Evolutionary conservation across 164 flowering plant species (phyloP), one percentile per base, ranked within the genome.

Genomic region (Aristolochia contorta): DNA sequence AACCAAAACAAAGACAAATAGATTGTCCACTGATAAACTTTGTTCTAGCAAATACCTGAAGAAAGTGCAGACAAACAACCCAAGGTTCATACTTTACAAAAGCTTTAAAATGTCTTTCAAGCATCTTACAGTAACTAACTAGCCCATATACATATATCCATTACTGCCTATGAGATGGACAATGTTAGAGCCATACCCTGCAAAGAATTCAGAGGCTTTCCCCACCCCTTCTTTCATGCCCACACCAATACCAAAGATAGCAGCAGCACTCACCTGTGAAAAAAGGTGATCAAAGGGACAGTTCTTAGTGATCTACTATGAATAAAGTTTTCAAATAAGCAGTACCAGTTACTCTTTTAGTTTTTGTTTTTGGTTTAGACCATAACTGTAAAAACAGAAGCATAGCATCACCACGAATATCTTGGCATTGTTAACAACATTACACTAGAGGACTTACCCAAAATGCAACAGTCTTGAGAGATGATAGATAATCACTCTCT

Each of bases 21-120:
- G 77, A 72, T 92, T 92, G 69, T 92, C 98, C 69, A 92, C 98
- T 2, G 96, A 89, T 75, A 92, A 80, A 71, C 98, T 92, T 75
- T 87, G 96, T 81, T 92, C 96, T 76, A 92, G 73, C 53, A 92
- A 55, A 57, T 92, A 92, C 77, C 98, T 92, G 82, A 70, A 79
- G 54, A 71, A 12, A 62, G 16, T 55, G 13, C 48, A 52, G 16
- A 27, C 5, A 51, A 37, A 33, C 22, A 37, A 37, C 43, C 43
- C 3, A 37, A 37, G 43, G 43, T 37, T 37, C 1, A 37, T 37
- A 10, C 43, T 3, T 3, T 4, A 37, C 33, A 10, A 37, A 37
- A 37, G 43, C 43, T 37, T 37, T 37, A 37, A 7, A 37, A 37
- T 37, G 12, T 37, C 43, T 37, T 10, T 37, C 7, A 37, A 37